phyloP scores from a whole-genome alignment of 768 basidiomycete species.

The Sporobolomyces pararoseus region DNA sequence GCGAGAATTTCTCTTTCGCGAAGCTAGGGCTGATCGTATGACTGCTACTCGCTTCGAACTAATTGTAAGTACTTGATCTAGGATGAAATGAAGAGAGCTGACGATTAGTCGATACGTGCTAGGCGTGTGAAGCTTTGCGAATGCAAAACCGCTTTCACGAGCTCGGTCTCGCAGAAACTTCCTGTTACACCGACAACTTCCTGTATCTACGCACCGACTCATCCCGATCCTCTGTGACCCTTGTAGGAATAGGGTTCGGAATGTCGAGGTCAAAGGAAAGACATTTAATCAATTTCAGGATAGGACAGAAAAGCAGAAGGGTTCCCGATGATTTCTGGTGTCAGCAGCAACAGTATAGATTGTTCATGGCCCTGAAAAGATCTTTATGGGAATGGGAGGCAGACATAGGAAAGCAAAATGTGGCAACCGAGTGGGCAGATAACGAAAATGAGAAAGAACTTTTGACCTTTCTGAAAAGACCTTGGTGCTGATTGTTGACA shows the following conservation, averaged over 20 bases:
- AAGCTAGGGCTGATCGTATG: background rate
- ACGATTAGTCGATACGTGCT: background rate
- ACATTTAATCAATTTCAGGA: background rate
- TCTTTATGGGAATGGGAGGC: background rate
- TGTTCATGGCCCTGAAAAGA: no score
- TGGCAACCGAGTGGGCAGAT: background rate
- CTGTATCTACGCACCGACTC: background rate
- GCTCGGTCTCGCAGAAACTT: background rate
- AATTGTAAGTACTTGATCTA: background rate
- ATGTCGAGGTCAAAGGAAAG: background rate
- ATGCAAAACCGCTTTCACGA: slow-evolving; percentile 2
- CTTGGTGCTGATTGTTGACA: background rate
- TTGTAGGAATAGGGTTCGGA: background rate
- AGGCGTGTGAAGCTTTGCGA: background rate
- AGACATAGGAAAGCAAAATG: background rate
- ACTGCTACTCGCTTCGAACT: background rate
- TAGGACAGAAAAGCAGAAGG: background rate
- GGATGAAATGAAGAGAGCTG: background rate
- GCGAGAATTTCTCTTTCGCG: background rate
- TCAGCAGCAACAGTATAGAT: background rate
- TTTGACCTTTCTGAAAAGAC: background rate
- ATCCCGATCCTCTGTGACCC: background rate
- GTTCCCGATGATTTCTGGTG: background rate
- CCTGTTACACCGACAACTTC: background rate
- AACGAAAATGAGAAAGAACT: background rate